These are phyloP conservation scores for Yamadazyma trypodendri DNA, from an alignment of 1,139 yeast species.

Conservation along the genomic window DNA sequence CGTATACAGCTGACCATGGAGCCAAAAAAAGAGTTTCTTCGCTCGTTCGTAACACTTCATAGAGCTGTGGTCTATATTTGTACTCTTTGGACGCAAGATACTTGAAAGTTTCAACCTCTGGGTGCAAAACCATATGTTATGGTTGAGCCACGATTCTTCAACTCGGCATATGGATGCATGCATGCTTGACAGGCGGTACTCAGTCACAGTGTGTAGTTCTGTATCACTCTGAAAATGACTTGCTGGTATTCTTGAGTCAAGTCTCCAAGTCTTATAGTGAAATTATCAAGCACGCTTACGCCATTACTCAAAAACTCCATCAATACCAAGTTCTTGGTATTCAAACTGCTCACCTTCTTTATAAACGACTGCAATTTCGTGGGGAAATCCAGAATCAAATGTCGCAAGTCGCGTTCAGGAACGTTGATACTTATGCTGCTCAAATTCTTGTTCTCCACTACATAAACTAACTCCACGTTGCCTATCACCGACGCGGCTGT, in stretches of 20 bases:
- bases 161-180: too few species aligned
- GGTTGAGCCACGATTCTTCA: too few species aligned
- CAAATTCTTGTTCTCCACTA: slow-evolving; percentile 14
- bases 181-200: too few species aligned
- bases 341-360: slow-evolving; percentile 19
- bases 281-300: neutral
- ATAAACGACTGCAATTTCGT: slow-evolving; percentile 17
- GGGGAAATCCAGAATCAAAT: slow-evolving; percentile 12
- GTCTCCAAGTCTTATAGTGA: neutral
- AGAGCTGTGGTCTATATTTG: too few species aligned
- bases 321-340: slow-evolving; percentile 21
- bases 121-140: too few species aligned
- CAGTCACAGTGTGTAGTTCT: too few species aligned
- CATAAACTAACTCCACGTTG: slow-evolving; percentile 19
- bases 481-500: slow-evolving; percentile 9
- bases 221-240: neutral
- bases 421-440: slow-evolving; percentile 24
- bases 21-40: too few species aligned
- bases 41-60: too few species aligned
- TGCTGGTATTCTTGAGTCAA: slow-evolving; percentile 1
- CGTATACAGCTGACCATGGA: too few species aligned
- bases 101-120: too few species aligned
- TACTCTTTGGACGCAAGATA: too few species aligned
- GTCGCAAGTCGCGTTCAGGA: slow-evolving; percentile 20
- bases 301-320: slow-evolving; percentile 18